Evolutionary conservation across 2,329 filamentous ascomycete genomes (phyloP).

Genomic region (Neoarthrinium moseri): DNA sequence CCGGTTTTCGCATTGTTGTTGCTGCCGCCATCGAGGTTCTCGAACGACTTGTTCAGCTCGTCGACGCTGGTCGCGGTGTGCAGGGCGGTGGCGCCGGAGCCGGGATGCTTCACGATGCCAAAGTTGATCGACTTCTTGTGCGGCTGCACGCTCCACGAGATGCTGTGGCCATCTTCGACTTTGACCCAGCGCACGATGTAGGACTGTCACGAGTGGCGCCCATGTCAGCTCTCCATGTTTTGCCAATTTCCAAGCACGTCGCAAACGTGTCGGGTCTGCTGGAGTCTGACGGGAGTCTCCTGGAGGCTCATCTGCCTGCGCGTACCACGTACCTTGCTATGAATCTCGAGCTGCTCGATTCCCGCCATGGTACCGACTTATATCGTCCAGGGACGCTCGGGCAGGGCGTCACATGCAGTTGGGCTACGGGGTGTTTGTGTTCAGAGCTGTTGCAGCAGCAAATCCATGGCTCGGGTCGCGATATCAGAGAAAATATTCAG

Average conservation of each 20-base stretch:
- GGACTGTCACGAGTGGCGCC: conserved; percentile 55
- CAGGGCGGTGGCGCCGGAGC: conserved; percentile 58
- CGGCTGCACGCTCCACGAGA: conserved; percentile 96
- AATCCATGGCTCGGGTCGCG: too few relatives aligned
- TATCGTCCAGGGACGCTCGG: too few relatives aligned
- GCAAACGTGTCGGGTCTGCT: too few relatives aligned
- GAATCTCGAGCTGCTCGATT: conserved; percentile 95
- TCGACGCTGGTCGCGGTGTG: conserved; percentile 37
- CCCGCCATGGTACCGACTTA: conserved; percentile 79
- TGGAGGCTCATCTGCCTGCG: not conserved
- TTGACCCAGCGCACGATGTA: conserved; percentile 98
- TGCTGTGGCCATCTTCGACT: conserved; percentile 84
- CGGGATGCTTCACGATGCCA: conserved; percentile 95
- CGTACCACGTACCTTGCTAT: conserved; percentile 82
- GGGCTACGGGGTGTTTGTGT: too few relatives aligned
- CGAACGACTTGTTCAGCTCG: conserved; percentile 44
- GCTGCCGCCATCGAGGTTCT: conserved; percentile 36
- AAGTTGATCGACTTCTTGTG: conserved; percentile 99
- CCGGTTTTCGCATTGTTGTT: conserved; percentile 38
- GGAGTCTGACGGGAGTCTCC: too few relatives aligned
- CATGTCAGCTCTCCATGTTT: not conserved
- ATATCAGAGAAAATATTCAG: too few relatives aligned
- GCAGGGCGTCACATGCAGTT: too few relatives aligned
- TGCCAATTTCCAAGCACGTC: not conserved
- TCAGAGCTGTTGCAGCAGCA: too few relatives aligned